phyloP scores from a whole-genome alignment of 2,329 filamentous ascomycete species.

The Aspergillus quadrilineatus region DNA sequence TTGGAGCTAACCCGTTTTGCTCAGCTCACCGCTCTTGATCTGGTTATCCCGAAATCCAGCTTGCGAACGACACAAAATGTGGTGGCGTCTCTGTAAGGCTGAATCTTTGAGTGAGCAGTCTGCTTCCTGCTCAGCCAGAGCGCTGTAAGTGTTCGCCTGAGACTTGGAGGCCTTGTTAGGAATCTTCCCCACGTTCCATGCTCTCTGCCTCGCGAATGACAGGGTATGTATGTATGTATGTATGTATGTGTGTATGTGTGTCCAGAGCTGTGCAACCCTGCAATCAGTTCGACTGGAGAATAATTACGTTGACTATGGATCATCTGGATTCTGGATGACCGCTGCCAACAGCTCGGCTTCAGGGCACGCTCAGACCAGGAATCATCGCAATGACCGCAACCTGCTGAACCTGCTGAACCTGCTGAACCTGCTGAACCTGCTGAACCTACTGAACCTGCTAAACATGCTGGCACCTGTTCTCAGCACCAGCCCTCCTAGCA shows the following conservation, averaged over 20 bases:
- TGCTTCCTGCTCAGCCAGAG: not conserved
- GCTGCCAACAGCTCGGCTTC: not conserved
- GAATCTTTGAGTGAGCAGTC: not conserved
- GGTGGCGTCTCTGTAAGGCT: conserved; percentile 11
- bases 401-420: not conserved
- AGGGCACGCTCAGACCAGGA: not conserved
- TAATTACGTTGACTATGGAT: conserved; percentile 10
- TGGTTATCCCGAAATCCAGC: conserved; percentile 3
- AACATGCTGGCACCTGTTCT: too few relatives aligned
- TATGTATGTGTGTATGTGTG: not conserved
- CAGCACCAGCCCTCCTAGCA: too few relatives aligned
- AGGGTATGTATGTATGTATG: not conserved
- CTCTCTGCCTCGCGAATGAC: not conserved
- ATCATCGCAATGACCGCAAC: not conserved
- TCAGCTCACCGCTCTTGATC: conserved; percentile 22
- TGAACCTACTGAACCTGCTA: too few relatives aligned
- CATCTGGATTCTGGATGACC: conserved; percentile 2
- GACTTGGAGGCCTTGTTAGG: not conserved
- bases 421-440: too few relatives aligned
- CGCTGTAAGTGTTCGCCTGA: not conserved
- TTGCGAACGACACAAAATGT: conserved; percentile 1
- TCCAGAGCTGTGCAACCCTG: conserved; percentile 4
- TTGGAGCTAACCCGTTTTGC: conserved; percentile 20
- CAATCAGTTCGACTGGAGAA: not conserved
- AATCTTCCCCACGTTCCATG: not conserved